Percentiles rank a stretch among this genome's conserved stretches.
Evolutionary conservation across 2,329 filamentous ascomycete genomes (phyloP).

Genomic region (Blumeriella jaapii): DNA sequence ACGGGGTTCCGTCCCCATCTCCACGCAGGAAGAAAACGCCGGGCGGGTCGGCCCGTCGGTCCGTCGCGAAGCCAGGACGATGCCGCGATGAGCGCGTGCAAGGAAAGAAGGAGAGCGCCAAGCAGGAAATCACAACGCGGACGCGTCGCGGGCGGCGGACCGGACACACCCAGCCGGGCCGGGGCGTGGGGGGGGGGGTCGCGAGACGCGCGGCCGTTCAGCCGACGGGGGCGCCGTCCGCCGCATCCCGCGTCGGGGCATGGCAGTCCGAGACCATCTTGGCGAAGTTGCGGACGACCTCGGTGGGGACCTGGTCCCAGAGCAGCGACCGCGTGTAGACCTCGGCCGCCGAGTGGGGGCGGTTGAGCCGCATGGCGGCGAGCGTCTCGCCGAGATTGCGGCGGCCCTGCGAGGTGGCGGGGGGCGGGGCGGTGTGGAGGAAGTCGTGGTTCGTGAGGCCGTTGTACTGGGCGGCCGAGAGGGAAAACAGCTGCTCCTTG

Average conservation of each 20-base stretch:
- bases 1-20: slow-evolving; percentile 3
- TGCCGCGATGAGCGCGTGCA: slow-evolving; percentile 17
- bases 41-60: slow-evolving; percentile 6
- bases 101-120: slow-evolving; percentile 12
- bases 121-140: too few relatives aligned
- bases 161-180: too few relatives aligned
- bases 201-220: slow-evolving; percentile 5
- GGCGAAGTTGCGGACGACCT: slow-evolving; percentile 86
- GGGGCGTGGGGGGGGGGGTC: too few relatives aligned
- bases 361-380: slow-evolving; percentile 60
- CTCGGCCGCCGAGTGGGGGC: slow-evolving; percentile 67
- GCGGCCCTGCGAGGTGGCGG: slow-evolving; percentile 49
- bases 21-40: slow-evolving; percentile 1
- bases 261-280: slow-evolving; percentile 76
- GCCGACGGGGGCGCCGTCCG: slow-evolving; percentile 16
- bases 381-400: slow-evolving; percentile 73
- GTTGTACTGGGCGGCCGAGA: slow-evolving; percentile 82
- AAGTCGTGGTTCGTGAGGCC: slow-evolving; percentile 69
- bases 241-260: slow-evolving; percentile 23
- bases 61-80: slow-evolving; percentile 9
- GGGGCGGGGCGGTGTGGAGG: slow-evolving; percentile 42
- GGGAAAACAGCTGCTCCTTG: slow-evolving; percentile 75
- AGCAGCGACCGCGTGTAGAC: slow-evolving; percentile 88
- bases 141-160: slow-evolving; percentile 3
- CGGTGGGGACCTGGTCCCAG: slow-evolving; percentile 85